A percentile compares a stretch with the other conserved stretches of the same genome.
These are phyloP conservation scores for Quercus lobata DNA, from an alignment of 331 rosid genomes.

Conservation along the genomic window DNA sequence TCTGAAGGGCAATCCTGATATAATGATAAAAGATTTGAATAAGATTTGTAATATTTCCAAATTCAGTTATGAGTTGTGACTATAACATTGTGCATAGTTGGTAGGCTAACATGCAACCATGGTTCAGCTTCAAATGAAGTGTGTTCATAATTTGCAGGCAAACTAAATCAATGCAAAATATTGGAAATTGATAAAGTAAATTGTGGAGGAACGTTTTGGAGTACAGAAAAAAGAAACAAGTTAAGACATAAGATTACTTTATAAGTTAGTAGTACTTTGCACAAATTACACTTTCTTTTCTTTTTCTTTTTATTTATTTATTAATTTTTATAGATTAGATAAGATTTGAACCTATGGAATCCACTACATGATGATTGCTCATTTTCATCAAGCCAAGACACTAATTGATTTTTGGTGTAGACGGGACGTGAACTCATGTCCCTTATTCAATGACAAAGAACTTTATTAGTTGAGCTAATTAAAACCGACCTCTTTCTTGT, in stretches of 20 bases:
- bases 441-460: too few relatives aligned
- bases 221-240: neutral
- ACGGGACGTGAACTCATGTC: too few relatives aligned
- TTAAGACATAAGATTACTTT: neutral
- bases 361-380: too few relatives aligned
- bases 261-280: neutral
- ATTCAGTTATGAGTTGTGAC: neutral
- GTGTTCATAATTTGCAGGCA: constrained; percentile 5
- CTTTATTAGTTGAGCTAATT: too few relatives aligned
- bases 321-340: too few relatives aligned
- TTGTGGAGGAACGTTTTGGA: neutral
- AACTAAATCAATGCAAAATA: neutral
- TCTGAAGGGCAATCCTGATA: neutral
- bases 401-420: too few relatives aligned
- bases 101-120: neutral
- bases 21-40: neutral
- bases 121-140: constrained; percentile 4
- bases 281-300: constrained; percentile 2
- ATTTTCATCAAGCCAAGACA: too few relatives aligned
- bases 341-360: too few relatives aligned
- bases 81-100: constrained; percentile 5
- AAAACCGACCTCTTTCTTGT: neutral
- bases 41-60: neutral
- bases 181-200: neutral
- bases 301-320: too few relatives aligned